phyloP scores from a whole-genome alignment of 176 grass and related monocot species.

The Avena sativa region DNA sequence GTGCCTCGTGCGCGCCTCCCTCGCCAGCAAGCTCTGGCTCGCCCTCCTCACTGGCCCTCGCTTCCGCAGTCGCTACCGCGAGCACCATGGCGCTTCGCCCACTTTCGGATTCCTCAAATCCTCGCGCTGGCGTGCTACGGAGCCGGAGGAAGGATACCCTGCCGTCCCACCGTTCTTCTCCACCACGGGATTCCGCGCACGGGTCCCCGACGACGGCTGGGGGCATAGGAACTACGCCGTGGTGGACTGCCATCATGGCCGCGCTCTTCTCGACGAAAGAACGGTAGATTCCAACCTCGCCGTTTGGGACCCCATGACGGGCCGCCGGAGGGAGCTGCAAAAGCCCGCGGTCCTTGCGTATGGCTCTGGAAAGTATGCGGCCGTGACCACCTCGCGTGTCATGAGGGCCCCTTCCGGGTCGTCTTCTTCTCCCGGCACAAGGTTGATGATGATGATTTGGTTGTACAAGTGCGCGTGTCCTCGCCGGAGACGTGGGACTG shows the following conservation, averaged over 20 bases:
- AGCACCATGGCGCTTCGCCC: background rate
- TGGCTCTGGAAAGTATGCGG: too few relatives aligned
- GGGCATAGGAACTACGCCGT: background rate
- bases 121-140: background rate
- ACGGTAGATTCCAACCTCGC: too few relatives aligned
- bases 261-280: constrained; percentile 51
- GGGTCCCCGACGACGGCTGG: background rate
- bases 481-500: background rate
- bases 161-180: background rate
- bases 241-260: constrained; percentile 47
- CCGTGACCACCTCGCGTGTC: background rate
- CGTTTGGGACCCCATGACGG: background rate
- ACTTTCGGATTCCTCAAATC: background rate
- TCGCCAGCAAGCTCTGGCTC: background rate
- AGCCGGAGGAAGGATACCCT: too few relatives aligned
- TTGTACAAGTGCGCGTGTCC: background rate
- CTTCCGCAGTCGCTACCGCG: background rate
- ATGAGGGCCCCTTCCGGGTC: background rate
- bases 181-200: background rate
- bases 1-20: too few relatives aligned
- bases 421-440: background rate
- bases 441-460: background rate
- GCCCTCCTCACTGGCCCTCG: background rate
- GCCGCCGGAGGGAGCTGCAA: background rate
- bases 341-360: background rate